A percentile compares a stretch with the other conserved stretches of the same genome.
Conservation (phyloP, 768 basidiomycete genomes). For the Thelephora aurantiotincta region DNA sequence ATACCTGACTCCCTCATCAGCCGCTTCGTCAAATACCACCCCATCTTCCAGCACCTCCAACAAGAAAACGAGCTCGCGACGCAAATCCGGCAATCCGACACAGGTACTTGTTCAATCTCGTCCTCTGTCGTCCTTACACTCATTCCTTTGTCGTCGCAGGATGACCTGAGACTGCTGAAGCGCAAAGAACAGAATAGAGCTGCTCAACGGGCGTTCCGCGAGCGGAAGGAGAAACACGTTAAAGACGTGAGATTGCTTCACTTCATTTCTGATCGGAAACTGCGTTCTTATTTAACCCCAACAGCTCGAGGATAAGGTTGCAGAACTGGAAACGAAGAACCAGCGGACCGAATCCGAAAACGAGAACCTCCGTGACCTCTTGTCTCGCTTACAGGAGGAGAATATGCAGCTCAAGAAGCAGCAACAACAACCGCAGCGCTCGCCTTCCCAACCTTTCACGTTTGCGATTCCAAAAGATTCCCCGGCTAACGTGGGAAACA, state of each 20-base stretch:
- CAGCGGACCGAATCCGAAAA: slow-evolving; percentile 64
- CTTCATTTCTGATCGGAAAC: slow-evolving; percentile 1
- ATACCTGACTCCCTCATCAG: background rate
- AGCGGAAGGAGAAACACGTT: slow-evolving; percentile 94
- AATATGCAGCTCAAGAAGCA: slow-evolving; percentile 56
- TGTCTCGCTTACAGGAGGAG: slow-evolving; percentile 76
- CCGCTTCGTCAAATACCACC: too few species aligned
- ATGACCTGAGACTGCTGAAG: slow-evolving; percentile 66
- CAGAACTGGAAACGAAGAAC: slow-evolving; percentile 75
- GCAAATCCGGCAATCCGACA: slow-evolving; percentile 11
- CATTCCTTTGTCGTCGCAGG: slow-evolving; percentile 21
- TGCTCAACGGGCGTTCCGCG: slow-evolving; percentile 93
- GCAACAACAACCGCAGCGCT: slow-evolving; percentile 24
- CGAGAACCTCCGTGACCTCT: slow-evolving; percentile 76
- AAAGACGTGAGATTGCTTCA: slow-evolving; percentile 69
- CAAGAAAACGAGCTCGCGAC: slow-evolving; percentile 11
- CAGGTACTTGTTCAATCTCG: slow-evolving; percentile 6
- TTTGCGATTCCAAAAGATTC: slow-evolving; percentile 52
- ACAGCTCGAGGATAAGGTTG: slow-evolving; percentile 85
- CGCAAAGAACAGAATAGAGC: slow-evolving; percentile 97
- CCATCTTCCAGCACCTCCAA: background rate
- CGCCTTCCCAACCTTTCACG: slow-evolving; percentile 39
- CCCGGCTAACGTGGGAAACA: slow-evolving; percentile 8
- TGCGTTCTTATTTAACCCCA: slow-evolving; percentile 1
- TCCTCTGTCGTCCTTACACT: background rate